A percentile compares a stretch with the other conserved stretches of the same genome.
Conservation (phyloP, 2,329 filamentous ascomycete species). For the Fusarium pseudoanthophilum region DNA sequence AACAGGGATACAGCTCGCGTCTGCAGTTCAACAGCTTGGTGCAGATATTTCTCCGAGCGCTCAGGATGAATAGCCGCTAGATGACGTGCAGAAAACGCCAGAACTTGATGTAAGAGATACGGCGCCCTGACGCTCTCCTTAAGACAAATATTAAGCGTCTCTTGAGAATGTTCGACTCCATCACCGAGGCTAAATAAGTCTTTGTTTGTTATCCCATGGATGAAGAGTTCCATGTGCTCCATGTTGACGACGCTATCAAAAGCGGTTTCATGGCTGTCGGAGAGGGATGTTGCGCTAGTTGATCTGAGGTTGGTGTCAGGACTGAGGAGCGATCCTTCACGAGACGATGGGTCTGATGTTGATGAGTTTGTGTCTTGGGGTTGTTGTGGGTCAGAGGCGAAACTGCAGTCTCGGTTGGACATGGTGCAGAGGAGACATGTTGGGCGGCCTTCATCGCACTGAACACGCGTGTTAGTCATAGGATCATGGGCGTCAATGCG, state of each 20-base stretch:
- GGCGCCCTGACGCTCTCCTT: neutral
- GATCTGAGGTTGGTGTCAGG: neutral
- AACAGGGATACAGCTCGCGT: slow-evolving; percentile 26
- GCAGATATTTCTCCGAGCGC: neutral
- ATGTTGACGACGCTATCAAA: slow-evolving; percentile 3
- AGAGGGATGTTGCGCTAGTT: neutral
- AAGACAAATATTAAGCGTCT: neutral
- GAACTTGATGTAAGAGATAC: slow-evolving; percentile 22
- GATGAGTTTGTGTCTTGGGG: neutral
- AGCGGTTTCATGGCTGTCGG: neutral
- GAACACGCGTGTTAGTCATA: slow-evolving; percentile 19
- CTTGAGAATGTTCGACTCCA: neutral
- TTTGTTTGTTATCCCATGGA: neutral
- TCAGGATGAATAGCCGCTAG: neutral
- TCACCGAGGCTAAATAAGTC: slow-evolving; percentile 15
- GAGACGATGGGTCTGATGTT: rapidly evolving
- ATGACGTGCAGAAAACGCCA: slow-evolving; percentile 35
- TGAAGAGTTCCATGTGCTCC: slow-evolving; percentile 22
- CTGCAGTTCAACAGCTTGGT: slow-evolving; percentile 11
- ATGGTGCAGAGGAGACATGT: slow-evolving; percentile 23
- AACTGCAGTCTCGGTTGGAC: slow-evolving; percentile 23
- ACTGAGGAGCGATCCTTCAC: neutral
- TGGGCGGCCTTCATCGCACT: slow-evolving; percentile 37
- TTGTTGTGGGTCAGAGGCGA: neutral
- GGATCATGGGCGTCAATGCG: rapidly evolving